Evolutionary conservation across 441 rosid species (phyloP).

Genomic region (Flueggea neowawraea): DNA sequence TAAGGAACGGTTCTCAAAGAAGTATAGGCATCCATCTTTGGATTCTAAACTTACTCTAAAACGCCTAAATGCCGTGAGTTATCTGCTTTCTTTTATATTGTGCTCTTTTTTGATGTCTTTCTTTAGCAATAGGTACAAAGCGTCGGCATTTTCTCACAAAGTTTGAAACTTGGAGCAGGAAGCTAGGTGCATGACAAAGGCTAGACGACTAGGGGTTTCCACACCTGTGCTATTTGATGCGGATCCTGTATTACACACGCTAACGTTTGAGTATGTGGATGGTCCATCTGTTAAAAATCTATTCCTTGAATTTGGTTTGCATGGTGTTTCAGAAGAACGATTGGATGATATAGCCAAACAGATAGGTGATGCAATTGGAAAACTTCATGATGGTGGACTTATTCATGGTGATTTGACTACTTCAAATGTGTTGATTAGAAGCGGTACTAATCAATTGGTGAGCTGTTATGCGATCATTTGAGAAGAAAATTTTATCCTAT

Average conservation of each 20-base stretch:
- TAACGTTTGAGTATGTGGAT: slow-evolving; percentile 73
- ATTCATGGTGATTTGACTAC: slow-evolving; percentile 97
- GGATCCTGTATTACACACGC: slow-evolving; percentile 58
- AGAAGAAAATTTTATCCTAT: neutral
- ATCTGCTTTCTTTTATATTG: slow-evolving; percentile 7
- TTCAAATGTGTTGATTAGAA: slow-evolving; percentile 72
- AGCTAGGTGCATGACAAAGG: slow-evolving; percentile 92
- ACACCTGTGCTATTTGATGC: slow-evolving; percentile 79
- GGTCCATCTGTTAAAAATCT: slow-evolving; percentile 70
- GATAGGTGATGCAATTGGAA: slow-evolving; percentile 82
- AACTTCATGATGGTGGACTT: slow-evolving; percentile 93
- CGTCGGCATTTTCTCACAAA: neutral
- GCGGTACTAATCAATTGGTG: slow-evolving; percentile 63
- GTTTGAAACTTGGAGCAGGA: slow-evolving; percentile 45
- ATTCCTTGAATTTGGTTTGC: slow-evolving; percentile 65
- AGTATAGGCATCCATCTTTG: slow-evolving; percentile 85
- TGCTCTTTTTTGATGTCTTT: neutral
- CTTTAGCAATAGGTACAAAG: too few relatives aligned
- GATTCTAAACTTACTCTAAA: slow-evolving; percentile 81
- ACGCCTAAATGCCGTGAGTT: slow-evolving; percentile 85
- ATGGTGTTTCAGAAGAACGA: slow-evolving; percentile 58
- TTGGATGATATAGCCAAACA: slow-evolving; percentile 69
- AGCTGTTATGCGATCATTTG: slow-evolving; percentile 10
- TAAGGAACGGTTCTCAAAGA: slow-evolving; percentile 94
- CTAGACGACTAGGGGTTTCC: slow-evolving; percentile 75